These are phyloP conservation scores for Mayamaea pseudoterrestris DNA, from an alignment of 108 stramenopile genomes.

Conservation along the genomic window DNA sequence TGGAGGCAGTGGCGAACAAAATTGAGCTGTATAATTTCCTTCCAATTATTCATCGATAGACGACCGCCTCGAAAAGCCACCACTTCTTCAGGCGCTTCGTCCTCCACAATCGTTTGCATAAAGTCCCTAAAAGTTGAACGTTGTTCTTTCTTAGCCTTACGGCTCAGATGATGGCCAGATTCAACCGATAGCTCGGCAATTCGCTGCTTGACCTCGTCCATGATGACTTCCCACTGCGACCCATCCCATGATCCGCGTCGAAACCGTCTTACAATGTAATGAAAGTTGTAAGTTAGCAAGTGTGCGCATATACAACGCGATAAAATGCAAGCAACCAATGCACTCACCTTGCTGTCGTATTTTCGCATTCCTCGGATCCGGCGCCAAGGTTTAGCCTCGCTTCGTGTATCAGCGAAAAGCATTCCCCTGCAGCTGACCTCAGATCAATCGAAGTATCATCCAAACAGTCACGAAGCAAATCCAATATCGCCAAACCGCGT, in stretches of 20 bases:
- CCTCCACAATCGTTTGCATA: conserved; percentile 63
- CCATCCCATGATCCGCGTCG: conserved; percentile 72
- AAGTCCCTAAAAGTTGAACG: conserved; percentile 74
- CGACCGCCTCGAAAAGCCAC: conserved; percentile 57
- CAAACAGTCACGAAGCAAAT: conserved; percentile 41
- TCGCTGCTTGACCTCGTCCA: conserved; percentile 65
- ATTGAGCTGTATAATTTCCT: conserved; percentile 63
- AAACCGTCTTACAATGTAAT: no score
- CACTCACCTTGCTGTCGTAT: no score
- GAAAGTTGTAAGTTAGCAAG: no score
- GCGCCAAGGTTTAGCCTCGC: conserved; percentile 49
- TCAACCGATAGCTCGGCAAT: conserved; percentile 58
- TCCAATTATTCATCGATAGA: conserved; percentile 48
- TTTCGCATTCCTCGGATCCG: no score
- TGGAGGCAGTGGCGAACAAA: conserved; percentile 76
- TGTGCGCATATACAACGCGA: no score
- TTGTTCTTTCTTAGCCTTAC: conserved; percentile 72
- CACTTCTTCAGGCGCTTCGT: conserved; percentile 44
- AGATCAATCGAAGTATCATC: conserved; percentile 22
- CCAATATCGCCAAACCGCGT: conserved; percentile 46
- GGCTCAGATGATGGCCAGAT: conserved; percentile 61
- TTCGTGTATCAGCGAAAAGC: conserved; percentile 67
- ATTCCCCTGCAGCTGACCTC: conserved; percentile 64
- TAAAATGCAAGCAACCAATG: no score
- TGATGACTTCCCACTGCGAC: conserved; percentile 58